Evolutionary conservation across 1,284 basidiomycete genomes (phyloP), one percentile per base, ranked within the genome.

Genomic region (Moniliophthora roreri): DNA sequence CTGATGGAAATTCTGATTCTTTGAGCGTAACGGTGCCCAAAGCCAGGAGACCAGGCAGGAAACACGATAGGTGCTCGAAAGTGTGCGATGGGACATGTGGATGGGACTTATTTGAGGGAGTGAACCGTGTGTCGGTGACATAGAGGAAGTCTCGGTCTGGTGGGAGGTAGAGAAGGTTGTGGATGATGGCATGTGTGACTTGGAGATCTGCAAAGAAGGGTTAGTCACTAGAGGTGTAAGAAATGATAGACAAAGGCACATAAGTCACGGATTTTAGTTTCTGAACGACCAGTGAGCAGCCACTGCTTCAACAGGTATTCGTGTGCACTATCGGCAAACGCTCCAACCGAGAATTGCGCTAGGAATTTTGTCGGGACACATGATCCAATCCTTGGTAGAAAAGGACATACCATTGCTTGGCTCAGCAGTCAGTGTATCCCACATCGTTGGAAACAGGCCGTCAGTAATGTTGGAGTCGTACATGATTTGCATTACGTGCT

Each of bases 41-140:
- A 1, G 89, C 87, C 52, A 91, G 74, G 16, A 91, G 68, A 15
- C 87, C 89, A 0, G 87, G 86, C 46, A 90, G 74, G 74, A 91
- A 91, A 68, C 89, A 91, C 9, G 88, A 84, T 48, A 91, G 73
- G 62, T 91, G 89, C 60, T 91, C 89, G 52, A 90, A 83, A 20
- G 64, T 68, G 60, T 85, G 81, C 11, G 76, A 74, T 15, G 80
- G 77, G 16, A 60, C 59, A 35, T 60, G 64, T 36, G 42, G 41
- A 16, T 15, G 15, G n/a, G 26, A 28, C 20, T 51, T 41, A 34
- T 39, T 18, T 11, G 37, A 41, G 44, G 45, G 24, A 11, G 34
- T 16, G 44, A 47, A 48, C 23, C 24, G 57, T 13, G 75, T 72
- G 62, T 88, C 84, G 1, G 87, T 88, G 11, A 87, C 84, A 59